Conservation (phyloP, 2,329 filamentous ascomycete species). For the Bipolaris cookei region DNA sequence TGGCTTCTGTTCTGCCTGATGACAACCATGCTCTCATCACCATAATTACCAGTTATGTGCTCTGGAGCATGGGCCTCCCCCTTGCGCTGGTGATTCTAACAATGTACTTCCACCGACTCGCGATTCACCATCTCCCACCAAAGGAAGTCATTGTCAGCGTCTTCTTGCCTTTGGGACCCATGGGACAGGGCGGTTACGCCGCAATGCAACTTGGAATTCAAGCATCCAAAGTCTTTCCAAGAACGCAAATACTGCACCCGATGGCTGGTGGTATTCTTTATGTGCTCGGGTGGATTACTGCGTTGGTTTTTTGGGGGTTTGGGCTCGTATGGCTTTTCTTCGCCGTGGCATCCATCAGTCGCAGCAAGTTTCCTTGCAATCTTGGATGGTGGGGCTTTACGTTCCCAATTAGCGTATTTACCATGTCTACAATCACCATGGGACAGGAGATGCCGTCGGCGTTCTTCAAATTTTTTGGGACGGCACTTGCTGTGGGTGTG, state of each 20-base stretch:
- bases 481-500: constrained; percentile 55
- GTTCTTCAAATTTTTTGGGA: constrained; percentile 64
- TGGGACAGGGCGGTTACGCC: constrained; percentile 69
- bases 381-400: constrained; percentile 69
- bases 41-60: constrained; percentile 66
- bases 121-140: constrained; percentile 68
- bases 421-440: constrained; percentile 52
- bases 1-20: constrained; percentile 65
- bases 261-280: constrained; percentile 63
- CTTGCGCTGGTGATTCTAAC: constrained; percentile 67
- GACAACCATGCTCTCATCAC: constrained; percentile 64
- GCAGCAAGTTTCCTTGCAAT: constrained; percentile 62
- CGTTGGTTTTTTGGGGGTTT: constrained; percentile 62
- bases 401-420: constrained; percentile 61
- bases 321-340: constrained; percentile 62
- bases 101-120: constrained; percentile 74
- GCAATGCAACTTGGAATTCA: constrained; percentile 59
- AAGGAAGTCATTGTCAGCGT: constrained; percentile 71
- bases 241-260: constrained; percentile 44
- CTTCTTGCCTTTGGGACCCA: constrained; percentile 70
- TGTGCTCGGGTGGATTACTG: constrained; percentile 60
- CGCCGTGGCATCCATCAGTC: constrained; percentile 56
- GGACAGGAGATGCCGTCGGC: constrained; percentile 60
- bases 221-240: constrained; percentile 51
- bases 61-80: constrained; percentile 70